These are phyloP conservation scores for Leptographium radiaticola DNA, from an alignment of 2,329 filamentous ascomycete genomes.

Conservation along the genomic window DNA sequence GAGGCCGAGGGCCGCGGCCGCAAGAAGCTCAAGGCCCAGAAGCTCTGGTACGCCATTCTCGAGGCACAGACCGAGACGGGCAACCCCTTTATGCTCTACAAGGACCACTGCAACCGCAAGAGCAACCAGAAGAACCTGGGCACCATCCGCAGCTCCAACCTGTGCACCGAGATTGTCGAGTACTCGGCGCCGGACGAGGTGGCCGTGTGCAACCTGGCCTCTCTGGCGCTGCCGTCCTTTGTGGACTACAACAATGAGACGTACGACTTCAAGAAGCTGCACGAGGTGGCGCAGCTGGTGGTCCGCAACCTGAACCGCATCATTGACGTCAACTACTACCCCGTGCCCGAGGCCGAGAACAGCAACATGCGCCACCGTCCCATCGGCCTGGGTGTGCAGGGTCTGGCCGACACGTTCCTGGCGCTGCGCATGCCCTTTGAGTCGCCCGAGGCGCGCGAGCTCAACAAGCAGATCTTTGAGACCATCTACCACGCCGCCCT, in stretches of 20 bases:
- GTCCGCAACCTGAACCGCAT: constrained; percentile 96
- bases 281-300: constrained; percentile 85
- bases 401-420: constrained; percentile 95
- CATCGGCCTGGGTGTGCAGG: constrained; percentile 92
- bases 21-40: constrained; percentile 90
- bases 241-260: constrained; percentile 74
- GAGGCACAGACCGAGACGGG: constrained; percentile 98
- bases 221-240: constrained; percentile 78
- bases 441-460: constrained; percentile 79
- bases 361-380: constrained; percentile 97
- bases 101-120: constrained; percentile 96
- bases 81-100: constrained; percentile 99
- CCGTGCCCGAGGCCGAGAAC: constrained; percentile 83
- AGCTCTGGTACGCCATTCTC: constrained; percentile 97
- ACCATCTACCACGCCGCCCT: constrained; percentile 96
- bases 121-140: constrained; percentile 99
- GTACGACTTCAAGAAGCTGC: constrained; percentile 94
- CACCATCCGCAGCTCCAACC: constrained; percentile 94
- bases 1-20: constrained; percentile 79
- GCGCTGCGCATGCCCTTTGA: constrained; percentile 95
- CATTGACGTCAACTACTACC: constrained; percentile 97
- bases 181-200: constrained; percentile 97
- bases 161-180: constrained; percentile 98
- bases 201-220: constrained; percentile 95
- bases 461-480: constrained; percentile 98